Evolutionary conservation across 1,284 basidiomycete species (phyloP).

Genomic region (Coriolopsis trogii): DNA sequence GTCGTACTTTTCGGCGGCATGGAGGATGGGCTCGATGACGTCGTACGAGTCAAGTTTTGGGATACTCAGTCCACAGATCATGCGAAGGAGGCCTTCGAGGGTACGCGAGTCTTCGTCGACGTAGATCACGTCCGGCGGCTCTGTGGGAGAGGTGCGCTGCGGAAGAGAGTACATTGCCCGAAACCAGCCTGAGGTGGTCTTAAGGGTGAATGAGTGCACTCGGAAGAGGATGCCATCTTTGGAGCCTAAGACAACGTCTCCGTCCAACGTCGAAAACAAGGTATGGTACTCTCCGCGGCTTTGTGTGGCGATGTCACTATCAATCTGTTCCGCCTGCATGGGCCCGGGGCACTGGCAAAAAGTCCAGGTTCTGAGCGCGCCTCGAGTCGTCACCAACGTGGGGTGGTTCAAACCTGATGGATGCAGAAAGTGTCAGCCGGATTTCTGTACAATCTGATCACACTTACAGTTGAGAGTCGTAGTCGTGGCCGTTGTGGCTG

Average conservation of each 20-base stretch:
- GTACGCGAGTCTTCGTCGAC: conserved; percentile 57
- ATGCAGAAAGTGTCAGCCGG: no score
- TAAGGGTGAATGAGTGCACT: conserved; percentile 58
- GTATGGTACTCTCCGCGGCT: conserved; percentile 39
- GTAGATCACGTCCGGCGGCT: conserved; percentile 45
- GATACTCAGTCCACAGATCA: conserved; percentile 59
- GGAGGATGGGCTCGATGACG: conserved; percentile 54
- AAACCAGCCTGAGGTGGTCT: conserved; percentile 67
- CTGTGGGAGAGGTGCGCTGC: conserved; percentile 32
- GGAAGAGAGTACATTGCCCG: conserved; percentile 61
- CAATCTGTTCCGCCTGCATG: conserved; percentile 24
- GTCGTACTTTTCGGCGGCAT: conserved; percentile 68
- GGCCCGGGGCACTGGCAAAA: neutral
- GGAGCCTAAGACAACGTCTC: conserved; percentile 51
- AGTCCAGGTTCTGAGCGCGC: no score
- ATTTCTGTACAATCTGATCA: no score
- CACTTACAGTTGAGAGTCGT: no score
- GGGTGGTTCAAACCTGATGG: no score
- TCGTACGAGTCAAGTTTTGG: conserved; percentile 53
- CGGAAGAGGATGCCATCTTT: conserved; percentile 53
- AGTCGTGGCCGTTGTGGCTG: no score
- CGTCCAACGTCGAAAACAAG: conserved; percentile 48
- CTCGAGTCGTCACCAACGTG: no score
- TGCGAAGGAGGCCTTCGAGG: conserved; percentile 58
- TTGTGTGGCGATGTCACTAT: conserved; percentile 6